Base-by-base conservation (phyloP, 2,329 filamentous ascomycete genomes). In the Bipolaris oryzae region DNA sequence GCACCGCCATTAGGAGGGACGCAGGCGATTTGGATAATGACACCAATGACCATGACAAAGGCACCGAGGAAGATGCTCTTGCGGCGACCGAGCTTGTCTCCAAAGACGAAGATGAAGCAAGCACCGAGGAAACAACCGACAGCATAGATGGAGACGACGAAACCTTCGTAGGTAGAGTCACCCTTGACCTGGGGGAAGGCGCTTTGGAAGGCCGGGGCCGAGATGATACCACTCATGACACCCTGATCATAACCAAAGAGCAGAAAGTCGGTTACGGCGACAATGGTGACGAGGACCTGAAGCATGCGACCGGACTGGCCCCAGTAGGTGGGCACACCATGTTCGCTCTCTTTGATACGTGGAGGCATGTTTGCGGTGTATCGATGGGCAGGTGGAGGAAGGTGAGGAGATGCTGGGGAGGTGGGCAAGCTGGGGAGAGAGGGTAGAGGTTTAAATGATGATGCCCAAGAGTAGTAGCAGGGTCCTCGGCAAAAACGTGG, bases 71-170 rank as follows among this genome's bases (percentile, higher is more conserved):
- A 76, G 55, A 81, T 79, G 5, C 76, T 71, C 41, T 71, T 74
- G 55, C 78, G 72, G 16, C 79, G 77, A 41, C 79, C 79, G 7
- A 80, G 69, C 50, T 69, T 70, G 61, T 80, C 77, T 33, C 76
- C 77, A 16, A 69, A 69, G 3, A 61, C 48, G 28, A 79, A 72
- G 55, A 74, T 72, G 61, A 77, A 74, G 58, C 75, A 71, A 7
- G 77, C 76, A 39, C 77, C 77, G 18, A 77, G 61, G 28, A 79
- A 69, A 55, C 76, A 79, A n/a, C 81, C 81, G 34, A 82, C 68
- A 58, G 81, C 80, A 71, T 83, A 84, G 62, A 81, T 82, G 25
- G 81, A 76, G 7, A 79, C 80, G 33, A 83, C 79, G 54, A 78
- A 79, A 50, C 80, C 81, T 61, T 80, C 68, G 67, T 68, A 70